Evolutionary conservation across 23 red algal species (phyloP).

Genomic region (Agarophyton chilense): DNA sequence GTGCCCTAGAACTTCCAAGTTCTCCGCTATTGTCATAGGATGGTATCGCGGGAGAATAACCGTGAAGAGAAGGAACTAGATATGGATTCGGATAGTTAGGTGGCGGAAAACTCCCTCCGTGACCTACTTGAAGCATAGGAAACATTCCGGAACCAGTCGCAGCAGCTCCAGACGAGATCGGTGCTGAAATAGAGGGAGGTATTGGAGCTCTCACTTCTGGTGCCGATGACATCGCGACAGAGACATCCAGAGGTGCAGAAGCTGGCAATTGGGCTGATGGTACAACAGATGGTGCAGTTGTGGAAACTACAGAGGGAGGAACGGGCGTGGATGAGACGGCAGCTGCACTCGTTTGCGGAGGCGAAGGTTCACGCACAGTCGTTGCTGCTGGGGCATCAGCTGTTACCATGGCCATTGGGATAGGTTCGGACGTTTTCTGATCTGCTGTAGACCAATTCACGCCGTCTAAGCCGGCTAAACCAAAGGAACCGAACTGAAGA

Average conservation of each 20-base stretch:
- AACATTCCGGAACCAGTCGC: conserved; percentile 59
- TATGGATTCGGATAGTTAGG: conserved; percentile 52
- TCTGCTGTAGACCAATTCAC: conserved; percentile 68
- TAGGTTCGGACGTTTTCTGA: conserved; percentile 9
- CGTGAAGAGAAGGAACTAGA: conserved; percentile 42
- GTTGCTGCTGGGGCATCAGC: neutral
- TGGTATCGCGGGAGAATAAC: conserved; percentile 40
- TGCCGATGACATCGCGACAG: conserved; percentile 2
- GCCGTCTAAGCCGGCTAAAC: conserved; percentile 50
- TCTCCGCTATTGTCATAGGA: conserved; percentile 62
- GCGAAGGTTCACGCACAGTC: conserved; percentile 16
- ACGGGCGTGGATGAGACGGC: neutral
- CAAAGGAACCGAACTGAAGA: conserved; percentile 73
- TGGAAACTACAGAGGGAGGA: neutral
- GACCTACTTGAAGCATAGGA: conserved; percentile 48
- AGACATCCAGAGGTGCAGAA: conserved; percentile 27
- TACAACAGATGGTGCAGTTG: conserved; percentile 2
- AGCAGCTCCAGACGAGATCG: conserved; percentile 25
- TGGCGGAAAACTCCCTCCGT: conserved; percentile 47
- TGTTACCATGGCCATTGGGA: neutral
- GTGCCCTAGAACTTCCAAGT: conserved; percentile 52
- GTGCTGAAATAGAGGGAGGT: neutral
- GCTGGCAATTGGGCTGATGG: neutral
- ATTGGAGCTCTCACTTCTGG: neutral
- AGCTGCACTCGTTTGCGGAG: neutral